Percentiles rank a stretch among this genome's conserved stretches.
Evolutionary conservation across 202 grass and related monocot species (phyloP).

Genomic region (Cymbopogon flexuosus): DNA sequence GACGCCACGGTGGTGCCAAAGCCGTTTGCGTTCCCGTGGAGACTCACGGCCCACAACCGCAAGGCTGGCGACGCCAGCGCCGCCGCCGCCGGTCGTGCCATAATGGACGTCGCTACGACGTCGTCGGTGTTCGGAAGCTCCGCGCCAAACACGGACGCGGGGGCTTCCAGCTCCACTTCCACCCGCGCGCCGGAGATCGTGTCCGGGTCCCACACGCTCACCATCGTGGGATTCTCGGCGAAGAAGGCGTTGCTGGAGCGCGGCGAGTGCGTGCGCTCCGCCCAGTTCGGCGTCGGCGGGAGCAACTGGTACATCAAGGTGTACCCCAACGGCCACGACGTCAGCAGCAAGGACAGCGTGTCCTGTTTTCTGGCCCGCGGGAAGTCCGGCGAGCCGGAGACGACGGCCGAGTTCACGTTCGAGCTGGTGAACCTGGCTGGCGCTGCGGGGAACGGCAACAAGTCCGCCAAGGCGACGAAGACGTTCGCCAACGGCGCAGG

Average conservation of each 20-base stretch:
- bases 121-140: no score
- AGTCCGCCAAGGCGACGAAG: neutral
- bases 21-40: neutral
- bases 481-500: neutral
- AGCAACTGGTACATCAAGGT: conserved; percentile 36
- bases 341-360: neutral
- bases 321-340: conserved; percentile 21
- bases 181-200: neutral
- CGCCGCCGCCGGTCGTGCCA: no score
- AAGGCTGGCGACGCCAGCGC: neutral
- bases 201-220: neutral
- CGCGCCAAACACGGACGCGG: no score
- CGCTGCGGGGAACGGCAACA: neutral
- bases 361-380: neutral
- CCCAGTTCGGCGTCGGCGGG: conserved; percentile 11
- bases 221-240: neutral
- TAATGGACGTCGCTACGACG: no score
- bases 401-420: conserved; percentile 19
- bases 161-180: neutral
- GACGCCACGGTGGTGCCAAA: neutral
- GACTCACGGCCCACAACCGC: neutral
- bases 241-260: neutral
- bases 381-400: neutral
- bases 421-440: neutral
- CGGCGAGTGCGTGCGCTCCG: conserved; percentile 27